Base-by-base conservation (phyloP, 2,329 filamentous ascomycete species). In the Paecilomyces sp. region DNA sequence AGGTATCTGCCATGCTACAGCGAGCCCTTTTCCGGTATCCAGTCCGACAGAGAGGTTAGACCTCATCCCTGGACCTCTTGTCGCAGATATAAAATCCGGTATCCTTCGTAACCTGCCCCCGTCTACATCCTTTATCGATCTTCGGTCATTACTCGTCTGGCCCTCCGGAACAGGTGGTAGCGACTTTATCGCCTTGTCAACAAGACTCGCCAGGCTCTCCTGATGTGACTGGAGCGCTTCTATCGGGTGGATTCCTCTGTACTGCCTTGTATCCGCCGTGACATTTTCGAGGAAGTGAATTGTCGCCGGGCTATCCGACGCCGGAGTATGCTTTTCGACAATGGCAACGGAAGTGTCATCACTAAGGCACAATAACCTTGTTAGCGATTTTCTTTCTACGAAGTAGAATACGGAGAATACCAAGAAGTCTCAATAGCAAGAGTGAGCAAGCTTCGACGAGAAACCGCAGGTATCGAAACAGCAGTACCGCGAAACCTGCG, bases 281-380 rank as follows among this genome's bases (percentile, higher is more conserved):
- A 93, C 76, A 67, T 90, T 94, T 67, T 88, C 81, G 71, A 96
- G 88, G 78, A 91, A 95, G 66, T 89, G 85, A 2, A 96, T 81
- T 5, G 76, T 79, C 9, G 88, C 85, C 54, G 73, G 58, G 13
- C 36, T 54, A 33, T 24, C 31, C 11, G 47, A 47, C 33, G 54
- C 64, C 4, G 36, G 41, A 11, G 59, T 63, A 31, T 74, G 67
- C 66, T 86, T 88, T 58, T 90, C 85, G 47, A 97, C 81, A 55
- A 97, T 76, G 31, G 93, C 89, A 22, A 97, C 92, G 60, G 89
- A 92, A 0, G 92, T 96, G 78, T 97, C 93, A 76, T 97, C 93
- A 81, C 93, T 80, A 57, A 56, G 11, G 58, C 11, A 59, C 24
- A 30, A 53, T 8, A 25, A 13, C 13, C 15, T 3, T 28, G 22